Conservation (phyloP, 345 rosid genomes). For the Boechera divaricarpa region DNA sequence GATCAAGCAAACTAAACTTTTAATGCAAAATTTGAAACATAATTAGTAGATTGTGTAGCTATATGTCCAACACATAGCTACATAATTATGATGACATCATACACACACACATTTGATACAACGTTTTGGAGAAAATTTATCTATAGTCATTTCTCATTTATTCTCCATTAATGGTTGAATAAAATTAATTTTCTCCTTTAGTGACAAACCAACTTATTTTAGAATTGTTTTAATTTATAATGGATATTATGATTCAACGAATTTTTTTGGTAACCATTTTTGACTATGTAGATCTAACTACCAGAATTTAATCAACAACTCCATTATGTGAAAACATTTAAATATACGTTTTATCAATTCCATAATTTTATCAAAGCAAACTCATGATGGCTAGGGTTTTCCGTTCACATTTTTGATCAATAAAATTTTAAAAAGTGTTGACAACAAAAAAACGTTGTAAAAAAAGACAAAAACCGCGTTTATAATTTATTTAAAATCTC, state of each 20-base stretch:
- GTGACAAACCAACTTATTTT: background rate
- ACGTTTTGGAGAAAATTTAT: background rate
- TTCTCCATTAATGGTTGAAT: background rate
- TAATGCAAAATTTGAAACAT: too few relatives aligned
- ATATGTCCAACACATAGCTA: too few relatives aligned
- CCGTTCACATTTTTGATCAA: background rate
- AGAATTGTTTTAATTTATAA: background rate
- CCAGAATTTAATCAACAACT: conserved; percentile 16
- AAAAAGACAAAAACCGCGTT: background rate
- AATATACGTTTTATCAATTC: background rate
- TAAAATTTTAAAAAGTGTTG: background rate
- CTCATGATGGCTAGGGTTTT: conserved; percentile 22
- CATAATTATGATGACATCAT: too few relatives aligned
- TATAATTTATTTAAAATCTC: background rate
- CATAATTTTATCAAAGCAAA: background rate
- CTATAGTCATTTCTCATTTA: background rate
- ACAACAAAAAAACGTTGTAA: background rate
- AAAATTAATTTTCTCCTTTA: background rate
- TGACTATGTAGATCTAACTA: too few relatives aligned
- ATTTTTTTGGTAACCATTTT: background rate
- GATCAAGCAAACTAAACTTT: too few relatives aligned
- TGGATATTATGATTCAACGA: background rate
- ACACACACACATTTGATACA: too few relatives aligned
- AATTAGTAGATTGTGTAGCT: too few relatives aligned
- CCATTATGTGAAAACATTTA: background rate